Base-by-base conservation (phyloP, 257 asterid species). In the Solanum dulcamara region DNA sequence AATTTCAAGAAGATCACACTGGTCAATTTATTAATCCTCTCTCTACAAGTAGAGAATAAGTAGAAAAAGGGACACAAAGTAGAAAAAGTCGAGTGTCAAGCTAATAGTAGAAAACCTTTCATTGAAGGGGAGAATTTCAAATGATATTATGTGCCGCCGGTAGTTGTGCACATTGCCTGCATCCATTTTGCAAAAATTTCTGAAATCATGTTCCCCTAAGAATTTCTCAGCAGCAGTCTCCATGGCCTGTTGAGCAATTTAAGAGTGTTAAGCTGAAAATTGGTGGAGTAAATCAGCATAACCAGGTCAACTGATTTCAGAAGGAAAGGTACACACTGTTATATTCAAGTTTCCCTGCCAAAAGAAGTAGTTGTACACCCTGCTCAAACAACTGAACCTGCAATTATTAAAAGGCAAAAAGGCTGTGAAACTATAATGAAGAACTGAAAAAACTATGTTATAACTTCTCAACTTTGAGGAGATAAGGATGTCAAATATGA, bases 111-210 rank as follows among this genome's bases (percentile, higher is more conserved):
- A 82, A 67, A 70, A 96, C 98, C 98, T 94, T 91, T 95, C 98
- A 90, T 86, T 81, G 91, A 91, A 94, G 57, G 90, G 89, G 85
- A 87, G 81, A 88, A 95, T 92, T 85, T 94, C 93, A 87, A 95
- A 94, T 6, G 89, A 89, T 67, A 89, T 88, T 83, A 96, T 89
- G 84, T 71, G 88, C 84, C 99, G 93, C 88, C 85, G 92, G 85
- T 91, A 95, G 87, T 90, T 96, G 90, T 96, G 98, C 88, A 96
- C 98, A 88, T 91, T 95, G 84, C 91, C 92, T 44, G 98, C 99
- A 86, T 96, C 98, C 98, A 96, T 96, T 96, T 96, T 95, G 89
- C 99, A 96, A 89, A 96, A 96, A 88, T 95, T 96, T 87, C 99
- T 91, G 92, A 94, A 96, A 90, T 96, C 99, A 88, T 96, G 98